phyloP scores from a whole-genome alignment of 441 rosid species.

The Gossypium aridum region DNA sequence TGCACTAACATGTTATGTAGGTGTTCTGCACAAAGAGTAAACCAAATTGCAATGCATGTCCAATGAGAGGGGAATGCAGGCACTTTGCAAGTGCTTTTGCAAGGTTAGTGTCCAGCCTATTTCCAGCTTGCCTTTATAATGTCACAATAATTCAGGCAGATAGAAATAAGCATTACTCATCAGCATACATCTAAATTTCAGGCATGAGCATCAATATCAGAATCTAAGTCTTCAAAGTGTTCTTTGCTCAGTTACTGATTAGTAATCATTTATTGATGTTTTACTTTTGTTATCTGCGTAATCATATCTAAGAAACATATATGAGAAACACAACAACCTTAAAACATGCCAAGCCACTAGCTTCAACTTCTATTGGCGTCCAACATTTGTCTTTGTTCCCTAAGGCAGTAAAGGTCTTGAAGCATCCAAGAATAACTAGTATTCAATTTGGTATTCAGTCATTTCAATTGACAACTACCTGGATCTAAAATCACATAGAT shows the following conservation, averaged over 20 bases:
- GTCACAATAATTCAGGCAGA: background rate
- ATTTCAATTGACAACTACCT: background rate
- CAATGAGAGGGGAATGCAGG: constrained; percentile 97
- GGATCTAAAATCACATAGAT: background rate
- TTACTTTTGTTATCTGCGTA: background rate
- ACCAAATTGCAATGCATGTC: constrained; percentile 99
- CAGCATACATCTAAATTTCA: background rate
- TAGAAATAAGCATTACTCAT: background rate
- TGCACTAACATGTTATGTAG: constrained; percentile 43
- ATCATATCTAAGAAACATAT: background rate
- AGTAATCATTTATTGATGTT: background rate
- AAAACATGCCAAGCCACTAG: background rate
- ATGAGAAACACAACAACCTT: background rate
- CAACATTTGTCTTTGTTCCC: background rate
- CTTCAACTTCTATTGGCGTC: constrained; percentile 6
- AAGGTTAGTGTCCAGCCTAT: constrained; percentile 47
- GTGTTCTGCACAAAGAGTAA: constrained; percentile 93
- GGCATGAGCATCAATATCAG: background rate
- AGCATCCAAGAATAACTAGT: background rate
- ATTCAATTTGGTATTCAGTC: background rate
- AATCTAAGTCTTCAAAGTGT: background rate
- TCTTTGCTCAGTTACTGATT: background rate
- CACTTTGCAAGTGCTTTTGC: constrained; percentile 99
- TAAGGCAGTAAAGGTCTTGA: background rate
- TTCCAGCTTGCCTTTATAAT: constrained; percentile 1